Evolutionary conservation across 352 stramenopile species (phyloP).

Genomic region (Pythium insidiosum): DNA sequence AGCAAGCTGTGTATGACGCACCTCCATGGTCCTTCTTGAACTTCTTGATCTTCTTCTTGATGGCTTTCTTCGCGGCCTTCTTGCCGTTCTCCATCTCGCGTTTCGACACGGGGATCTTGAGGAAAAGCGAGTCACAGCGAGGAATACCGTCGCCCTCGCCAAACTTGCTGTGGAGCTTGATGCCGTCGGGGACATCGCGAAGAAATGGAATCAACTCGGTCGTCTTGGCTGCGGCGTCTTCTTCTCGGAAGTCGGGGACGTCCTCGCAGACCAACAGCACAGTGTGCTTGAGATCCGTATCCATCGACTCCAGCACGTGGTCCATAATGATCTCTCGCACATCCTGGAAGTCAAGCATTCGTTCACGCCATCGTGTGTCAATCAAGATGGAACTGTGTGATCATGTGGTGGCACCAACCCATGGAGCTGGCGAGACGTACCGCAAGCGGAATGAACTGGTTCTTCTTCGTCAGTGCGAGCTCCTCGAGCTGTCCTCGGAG

Average conservation of each 20-base stretch:
- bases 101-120: slow-evolving; percentile 69
- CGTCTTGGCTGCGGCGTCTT: not conserved
- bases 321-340: slow-evolving; percentile 60
- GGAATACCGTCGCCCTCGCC: slow-evolving; percentile 74
- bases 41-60: slow-evolving; percentile 87
- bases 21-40: slow-evolving; percentile 66
- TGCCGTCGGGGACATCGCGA: slow-evolving; percentile 18
- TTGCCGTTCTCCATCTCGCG: slow-evolving; percentile 70
- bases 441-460: slow-evolving; percentile 29
- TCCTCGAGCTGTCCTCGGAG: slow-evolving; percentile 30
- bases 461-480: slow-evolving; percentile 23
- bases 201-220: slow-evolving; percentile 24
- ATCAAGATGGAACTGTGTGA: too few relatives aligned
- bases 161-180: slow-evolving; percentile 38
- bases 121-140: slow-evolving; percentile 54
- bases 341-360: slow-evolving; percentile 19
- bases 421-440: slow-evolving; percentile 35
- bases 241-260: slow-evolving; percentile 33
- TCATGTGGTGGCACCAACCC: too few relatives aligned
- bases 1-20: slow-evolving; percentile 5
- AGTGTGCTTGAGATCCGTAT: slow-evolving; percentile 54
- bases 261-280: slow-evolving; percentile 72
- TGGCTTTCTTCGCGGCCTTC: slow-evolving; percentile 59
- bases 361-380: too few relatives aligned
- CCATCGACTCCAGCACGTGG: slow-evolving; percentile 44